phyloP scores from a whole-genome alignment of 2,329 filamentous ascomycete species.

The Byssothecium circinans region DNA sequence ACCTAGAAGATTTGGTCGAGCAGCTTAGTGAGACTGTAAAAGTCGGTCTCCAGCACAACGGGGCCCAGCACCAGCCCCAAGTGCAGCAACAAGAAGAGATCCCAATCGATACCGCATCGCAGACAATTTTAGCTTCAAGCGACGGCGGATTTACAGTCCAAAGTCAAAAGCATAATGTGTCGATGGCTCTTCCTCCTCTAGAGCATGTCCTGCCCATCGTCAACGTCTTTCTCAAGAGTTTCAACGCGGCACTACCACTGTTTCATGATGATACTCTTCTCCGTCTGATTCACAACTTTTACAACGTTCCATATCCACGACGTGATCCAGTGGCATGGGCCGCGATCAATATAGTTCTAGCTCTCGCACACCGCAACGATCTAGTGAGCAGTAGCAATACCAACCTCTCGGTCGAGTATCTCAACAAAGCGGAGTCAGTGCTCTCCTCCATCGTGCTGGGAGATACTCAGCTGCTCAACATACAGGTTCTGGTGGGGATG shows the following conservation, averaged over 20 bases:
- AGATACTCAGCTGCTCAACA: slow-evolving; percentile 29
- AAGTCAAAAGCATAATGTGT: slow-evolving; percentile 1
- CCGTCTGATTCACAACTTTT: slow-evolving; percentile 19
- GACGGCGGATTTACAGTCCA: slow-evolving; percentile 4
- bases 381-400: slow-evolving; percentile 9
- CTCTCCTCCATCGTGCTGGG: slow-evolving; percentile 26
- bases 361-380: slow-evolving; percentile 24
- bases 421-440: slow-evolving; percentile 32
- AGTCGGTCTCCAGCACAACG: no score
- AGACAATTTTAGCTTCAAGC: background rate
- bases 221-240: slow-evolving; percentile 17
- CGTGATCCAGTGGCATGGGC: slow-evolving; percentile 31
- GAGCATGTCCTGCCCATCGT: slow-evolving; percentile 22
- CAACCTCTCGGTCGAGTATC: slow-evolving; percentile 18
- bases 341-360: slow-evolving; percentile 35
- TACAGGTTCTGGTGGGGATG: slow-evolving; percentile 36
- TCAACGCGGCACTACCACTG: slow-evolving; percentile 25
- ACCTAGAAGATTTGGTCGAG: no score
- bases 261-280: slow-evolving; percentile 25
- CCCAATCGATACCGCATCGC: slow-evolving; percentile 4
- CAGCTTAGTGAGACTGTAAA: no score
- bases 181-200: slow-evolving; percentile 23
- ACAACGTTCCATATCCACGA: slow-evolving; percentile 13
- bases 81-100: slow-evolving; percentile 10
- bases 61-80: no score